These are phyloP conservation scores for Sugiyamaella marilandica DNA, from an alignment of 805 yeast genomes.

Conservation along the genomic window DNA sequence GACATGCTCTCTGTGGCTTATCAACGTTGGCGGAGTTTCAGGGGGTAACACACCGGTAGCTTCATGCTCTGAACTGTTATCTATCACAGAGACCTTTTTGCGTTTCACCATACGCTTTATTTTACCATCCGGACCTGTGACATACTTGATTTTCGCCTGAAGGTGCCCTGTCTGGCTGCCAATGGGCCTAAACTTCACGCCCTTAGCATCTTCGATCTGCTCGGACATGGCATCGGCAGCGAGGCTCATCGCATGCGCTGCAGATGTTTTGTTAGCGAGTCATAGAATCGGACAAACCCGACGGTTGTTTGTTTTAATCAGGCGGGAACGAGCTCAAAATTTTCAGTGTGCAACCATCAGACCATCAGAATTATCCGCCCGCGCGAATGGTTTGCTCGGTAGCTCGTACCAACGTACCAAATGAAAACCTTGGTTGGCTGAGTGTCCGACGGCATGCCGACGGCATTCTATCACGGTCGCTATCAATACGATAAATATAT, in stretches of 20 bases:
- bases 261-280: too few species aligned
- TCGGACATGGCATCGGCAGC: too few species aligned
- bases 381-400: too few species aligned
- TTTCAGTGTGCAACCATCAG: too few species aligned
- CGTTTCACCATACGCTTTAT: conserved; percentile 3
- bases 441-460: neutral
- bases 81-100: neutral
- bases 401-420: too few species aligned
- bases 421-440: neutral
- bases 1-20: too few species aligned
- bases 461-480: neutral
- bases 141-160: conserved; percentile 6
- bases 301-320: too few species aligned
- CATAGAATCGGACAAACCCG: too few species aligned
- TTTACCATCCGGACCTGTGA: conserved; percentile 8
- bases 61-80: neutral
- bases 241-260: too few species aligned
- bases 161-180: neutral
- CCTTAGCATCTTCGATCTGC: too few species aligned
- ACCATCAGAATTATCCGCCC: too few species aligned
- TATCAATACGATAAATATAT: neutral
- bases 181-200: neutral
- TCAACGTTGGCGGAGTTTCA: neutral
- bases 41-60: neutral
- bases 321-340: too few species aligned